phyloP scores from a whole-genome alignment of 345 rosid genomes.

The Tarenaya hassleriana region DNA sequence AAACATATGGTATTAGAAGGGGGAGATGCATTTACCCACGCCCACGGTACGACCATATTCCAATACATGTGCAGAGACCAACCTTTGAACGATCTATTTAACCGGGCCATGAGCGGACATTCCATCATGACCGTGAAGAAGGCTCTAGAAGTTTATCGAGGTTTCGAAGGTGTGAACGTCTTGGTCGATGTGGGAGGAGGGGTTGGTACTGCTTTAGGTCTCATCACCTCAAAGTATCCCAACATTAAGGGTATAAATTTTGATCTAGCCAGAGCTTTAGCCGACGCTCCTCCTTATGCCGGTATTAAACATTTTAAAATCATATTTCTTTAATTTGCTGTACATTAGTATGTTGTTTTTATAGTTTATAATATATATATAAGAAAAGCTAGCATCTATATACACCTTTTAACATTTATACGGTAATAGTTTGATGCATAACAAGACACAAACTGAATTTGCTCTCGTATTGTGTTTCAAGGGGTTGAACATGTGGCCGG shows the following conservation, averaged over 20 bases:
- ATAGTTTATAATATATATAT: too few species aligned
- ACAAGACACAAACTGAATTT: too few species aligned
- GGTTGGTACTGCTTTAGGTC: constrained; percentile 34
- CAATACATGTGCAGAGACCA: constrained; percentile 37
- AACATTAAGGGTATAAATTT: constrained; percentile 41
- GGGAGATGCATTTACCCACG: constrained; percentile 48
- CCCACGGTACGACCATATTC: constrained; percentile 42
- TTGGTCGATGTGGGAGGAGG: constrained; percentile 71
- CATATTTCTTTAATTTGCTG: not conserved
- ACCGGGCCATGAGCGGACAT: constrained; percentile 40
- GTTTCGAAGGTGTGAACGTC: constrained; percentile 38
- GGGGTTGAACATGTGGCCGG: constrained; percentile 75
- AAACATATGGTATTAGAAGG: constrained; percentile 47
- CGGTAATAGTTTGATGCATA: too few species aligned
- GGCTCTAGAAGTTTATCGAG: constrained; percentile 42
- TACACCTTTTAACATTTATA: not conserved
- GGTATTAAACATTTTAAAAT: constrained; percentile 1
- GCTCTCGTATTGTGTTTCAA: constrained; percentile 11
- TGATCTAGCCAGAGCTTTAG: constrained; percentile 28
- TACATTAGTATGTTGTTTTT: not conserved
- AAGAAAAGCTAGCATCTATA: too few species aligned
- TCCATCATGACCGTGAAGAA: constrained; percentile 37
- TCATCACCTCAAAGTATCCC: constrained; percentile 45
- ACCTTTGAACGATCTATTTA: constrained; percentile 38
- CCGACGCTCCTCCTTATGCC: constrained; percentile 27